A percentile compares a stretch with the other conserved stretches of the same genome.
Evolutionary conservation across 805 yeast genomes (phyloP).

Genomic region (Candida pseudoglaebosa): DNA sequence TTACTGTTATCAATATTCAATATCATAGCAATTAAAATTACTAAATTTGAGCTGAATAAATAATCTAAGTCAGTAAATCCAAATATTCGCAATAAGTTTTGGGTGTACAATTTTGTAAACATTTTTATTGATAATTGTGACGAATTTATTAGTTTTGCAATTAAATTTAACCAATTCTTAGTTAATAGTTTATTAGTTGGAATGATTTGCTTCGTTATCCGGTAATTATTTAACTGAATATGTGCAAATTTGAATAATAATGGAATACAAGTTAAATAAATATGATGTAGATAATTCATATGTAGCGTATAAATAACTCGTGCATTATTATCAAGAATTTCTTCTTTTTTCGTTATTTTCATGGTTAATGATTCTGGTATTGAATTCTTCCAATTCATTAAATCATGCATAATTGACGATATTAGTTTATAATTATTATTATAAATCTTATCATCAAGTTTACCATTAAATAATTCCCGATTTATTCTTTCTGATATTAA

Average conservation of each 20-base stretch:
- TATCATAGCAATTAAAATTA: slow-evolving; percentile 19
- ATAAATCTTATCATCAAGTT: neutral
- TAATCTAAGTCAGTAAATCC: slow-evolving; percentile 27
- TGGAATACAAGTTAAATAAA: slow-evolving; percentile 24
- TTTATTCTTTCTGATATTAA: slow-evolving; percentile 22
- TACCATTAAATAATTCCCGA: slow-evolving; percentile 13
- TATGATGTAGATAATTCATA: slow-evolving; percentile 26
- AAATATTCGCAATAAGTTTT: slow-evolving; percentile 16
- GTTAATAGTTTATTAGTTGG: slow-evolving; percentile 13
- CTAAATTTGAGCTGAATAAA: slow-evolving; percentile 17
- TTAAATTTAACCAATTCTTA: slow-evolving; percentile 16
- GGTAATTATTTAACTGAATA: slow-evolving; percentile 10
- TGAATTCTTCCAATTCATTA: slow-evolving; percentile 19
- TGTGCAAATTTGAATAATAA: slow-evolving; percentile 20
- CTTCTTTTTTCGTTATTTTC: slow-evolving; percentile 10
- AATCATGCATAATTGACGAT: slow-evolving; percentile 9
- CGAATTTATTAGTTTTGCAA: slow-evolving; percentile 16
- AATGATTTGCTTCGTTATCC: slow-evolving; percentile 1
- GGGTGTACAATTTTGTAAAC: slow-evolving; percentile 18
- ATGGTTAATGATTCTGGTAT: slow-evolving; percentile 18
- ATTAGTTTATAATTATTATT: slow-evolving; percentile 6
- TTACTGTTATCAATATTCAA: slow-evolving; percentile 11
- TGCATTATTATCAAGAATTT: slow-evolving; percentile 9
- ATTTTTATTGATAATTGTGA: slow-evolving; percentile 22
- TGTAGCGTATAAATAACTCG: slow-evolving; percentile 23